phyloP scores from a whole-genome alignment of 352 stramenopile species.

The Proteromonas lacertae region DNA sequence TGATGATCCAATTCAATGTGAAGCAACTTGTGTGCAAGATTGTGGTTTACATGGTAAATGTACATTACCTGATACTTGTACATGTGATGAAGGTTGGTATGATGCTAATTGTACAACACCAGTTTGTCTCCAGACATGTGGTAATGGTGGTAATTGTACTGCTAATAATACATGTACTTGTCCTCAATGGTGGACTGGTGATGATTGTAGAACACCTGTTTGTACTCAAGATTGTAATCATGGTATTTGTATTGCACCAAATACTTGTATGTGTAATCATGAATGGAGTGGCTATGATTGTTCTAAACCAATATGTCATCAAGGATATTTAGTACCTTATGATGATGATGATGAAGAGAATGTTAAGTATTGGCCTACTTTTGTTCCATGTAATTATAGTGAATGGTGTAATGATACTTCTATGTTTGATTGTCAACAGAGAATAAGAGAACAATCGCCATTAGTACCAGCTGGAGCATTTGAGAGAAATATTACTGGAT shows the following conservation, averaged over 20 bases:
- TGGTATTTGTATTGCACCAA: slow-evolving; percentile 48
- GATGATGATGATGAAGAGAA: slow-evolving; percentile 14
- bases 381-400: slow-evolving; percentile 44
- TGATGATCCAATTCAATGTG: slow-evolving; percentile 18
- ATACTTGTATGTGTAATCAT: slow-evolving; percentile 61
- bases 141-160: slow-evolving; percentile 73
- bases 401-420: slow-evolving; percentile 53
- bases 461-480: slow-evolving; percentile 1
- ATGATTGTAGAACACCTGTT: slow-evolving; percentile 53
- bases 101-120: slow-evolving; percentile 77
- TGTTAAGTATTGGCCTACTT: slow-evolving; percentile 29
- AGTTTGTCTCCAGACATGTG: slow-evolving; percentile 69
- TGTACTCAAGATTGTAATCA: slow-evolving; percentile 55
- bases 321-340: slow-evolving; percentile 57
- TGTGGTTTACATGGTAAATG: slow-evolving; percentile 49
- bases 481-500: slow-evolving; percentile 4
- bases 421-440: slow-evolving; percentile 55
- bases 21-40: slow-evolving; percentile 41
- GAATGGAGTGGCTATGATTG: slow-evolving; percentile 66
- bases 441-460: slow-evolving; percentile 11
- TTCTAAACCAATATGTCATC: slow-evolving; percentile 11
- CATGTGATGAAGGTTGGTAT: slow-evolving; percentile 56
- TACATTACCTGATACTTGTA: slow-evolving; percentile 55
- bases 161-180: slow-evolving; percentile 50
- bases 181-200: slow-evolving; percentile 33